These are phyloP conservation scores for Gloeophyllum trabeum DNA, from an alignment of 768 basidiomycete species.

Conservation along the genomic window DNA sequence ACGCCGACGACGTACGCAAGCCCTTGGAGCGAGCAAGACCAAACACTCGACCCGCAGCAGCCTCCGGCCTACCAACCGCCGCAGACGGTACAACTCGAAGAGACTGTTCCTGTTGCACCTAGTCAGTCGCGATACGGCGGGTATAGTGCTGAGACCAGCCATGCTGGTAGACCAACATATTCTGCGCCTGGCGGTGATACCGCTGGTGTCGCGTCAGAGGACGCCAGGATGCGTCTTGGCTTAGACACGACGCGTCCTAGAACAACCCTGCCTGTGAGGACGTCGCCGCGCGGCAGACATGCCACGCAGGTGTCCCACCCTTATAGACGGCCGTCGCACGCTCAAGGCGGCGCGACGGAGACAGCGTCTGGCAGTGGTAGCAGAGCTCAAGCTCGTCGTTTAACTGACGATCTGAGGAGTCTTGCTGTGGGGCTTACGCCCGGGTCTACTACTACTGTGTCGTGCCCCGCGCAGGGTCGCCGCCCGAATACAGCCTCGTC, in stretches of 20 bases:
- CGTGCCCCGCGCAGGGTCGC: not conserved
- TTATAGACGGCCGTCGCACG: not conserved
- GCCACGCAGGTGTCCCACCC: not conserved
- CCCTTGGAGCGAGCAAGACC: conserved; percentile 29
- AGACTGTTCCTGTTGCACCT: conserved; percentile 18
- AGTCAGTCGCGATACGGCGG: conserved; percentile 10
- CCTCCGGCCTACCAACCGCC: conserved; percentile 10
- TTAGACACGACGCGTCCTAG: not conserved
- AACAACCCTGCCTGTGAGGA: not conserved
- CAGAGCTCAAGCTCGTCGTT: not conserved
- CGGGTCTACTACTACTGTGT: not conserved
- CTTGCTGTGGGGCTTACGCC: not conserved
- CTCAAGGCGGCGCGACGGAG: not conserved
- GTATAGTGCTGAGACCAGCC: not conserved
- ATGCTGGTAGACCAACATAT: not conserved
- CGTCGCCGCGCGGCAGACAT: not conserved
- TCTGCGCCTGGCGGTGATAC: not conserved
- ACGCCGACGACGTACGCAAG: conserved; percentile 28
- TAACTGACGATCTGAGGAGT: not conserved
- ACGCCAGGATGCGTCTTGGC: not conserved
- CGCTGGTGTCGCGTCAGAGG: not conserved
- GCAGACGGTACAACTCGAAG: conserved; percentile 13
- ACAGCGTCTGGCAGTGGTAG: not conserved
- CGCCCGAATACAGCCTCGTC: not conserved
- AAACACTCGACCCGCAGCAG: conserved; percentile 14